Conservation (phyloP, 768 basidiomycete species). For the Cystobasidium ongulense region DNA sequence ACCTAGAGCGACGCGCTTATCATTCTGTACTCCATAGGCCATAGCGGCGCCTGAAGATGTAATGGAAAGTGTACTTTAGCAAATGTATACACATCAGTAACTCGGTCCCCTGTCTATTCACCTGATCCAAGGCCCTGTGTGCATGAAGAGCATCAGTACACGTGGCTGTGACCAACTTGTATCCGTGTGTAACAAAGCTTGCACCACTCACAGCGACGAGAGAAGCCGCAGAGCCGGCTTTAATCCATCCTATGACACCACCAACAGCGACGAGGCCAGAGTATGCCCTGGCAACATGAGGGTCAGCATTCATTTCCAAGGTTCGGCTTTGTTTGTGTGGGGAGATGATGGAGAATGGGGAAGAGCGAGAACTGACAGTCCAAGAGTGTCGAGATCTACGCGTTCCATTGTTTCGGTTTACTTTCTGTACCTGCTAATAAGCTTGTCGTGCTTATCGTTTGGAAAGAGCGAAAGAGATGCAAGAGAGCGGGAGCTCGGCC, state of each 20-base stretch:
- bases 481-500: not conserved
- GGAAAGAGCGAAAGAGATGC: not conserved
- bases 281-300: not conserved
- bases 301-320: not conserved
- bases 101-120: not conserved
- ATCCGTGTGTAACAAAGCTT: no score
- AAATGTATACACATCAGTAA: not conserved
- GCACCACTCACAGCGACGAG: not conserved
- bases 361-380: not conserved
- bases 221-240: constrained; percentile 13
- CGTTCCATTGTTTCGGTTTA: not conserved
- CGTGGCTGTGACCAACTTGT: no score
- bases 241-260: constrained; percentile 12
- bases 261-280: constrained; percentile 19
- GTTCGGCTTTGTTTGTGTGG: no score
- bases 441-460: not conserved
- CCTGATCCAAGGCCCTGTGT: not conserved
- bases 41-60: constrained; percentile 10
- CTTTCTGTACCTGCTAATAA: not conserved
- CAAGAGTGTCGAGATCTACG: constrained; percentile 4
- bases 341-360: not conserved
- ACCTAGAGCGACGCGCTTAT: constrained; percentile 16
- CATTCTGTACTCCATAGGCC: constrained; percentile 30
- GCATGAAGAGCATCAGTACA: not conserved
- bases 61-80: not conserved